Conservation (phyloP, 768 basidiomycete species). For the Kwoniella sp. region DNA sequence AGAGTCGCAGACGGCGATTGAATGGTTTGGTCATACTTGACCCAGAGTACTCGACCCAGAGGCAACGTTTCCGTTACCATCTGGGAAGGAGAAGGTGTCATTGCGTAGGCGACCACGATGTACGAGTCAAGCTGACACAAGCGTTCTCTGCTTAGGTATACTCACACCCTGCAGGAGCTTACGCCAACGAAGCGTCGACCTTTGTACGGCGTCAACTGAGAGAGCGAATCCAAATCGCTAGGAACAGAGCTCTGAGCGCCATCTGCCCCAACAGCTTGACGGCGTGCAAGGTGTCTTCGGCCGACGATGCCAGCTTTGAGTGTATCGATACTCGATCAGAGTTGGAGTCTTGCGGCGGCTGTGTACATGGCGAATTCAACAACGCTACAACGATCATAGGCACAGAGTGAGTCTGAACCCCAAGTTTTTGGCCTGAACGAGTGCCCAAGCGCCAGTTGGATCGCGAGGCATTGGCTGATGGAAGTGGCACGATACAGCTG, state of each 20-base stretch:
- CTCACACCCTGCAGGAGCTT: background rate
- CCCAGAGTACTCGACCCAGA: no score
- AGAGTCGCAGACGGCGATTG: no score
- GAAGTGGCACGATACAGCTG: background rate
- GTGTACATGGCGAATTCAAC: slow-evolving; percentile 10
- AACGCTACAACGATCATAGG: slow-evolving; percentile 1
- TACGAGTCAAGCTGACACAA: no score
- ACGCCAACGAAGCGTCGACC: background rate
- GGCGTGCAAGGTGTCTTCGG: background rate
- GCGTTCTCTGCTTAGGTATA: no score
- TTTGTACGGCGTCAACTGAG: background rate
- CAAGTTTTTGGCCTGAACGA: no score
- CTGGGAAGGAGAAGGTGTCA: no score
- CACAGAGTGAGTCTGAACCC: slow-evolving; percentile 3
- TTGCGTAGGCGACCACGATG: no score
- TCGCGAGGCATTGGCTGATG: no score
- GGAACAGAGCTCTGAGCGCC: background rate
- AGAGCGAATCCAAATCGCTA: background rate
- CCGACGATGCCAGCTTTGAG: background rate
- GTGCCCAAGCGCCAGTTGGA: no score
- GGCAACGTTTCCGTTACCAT: no score
- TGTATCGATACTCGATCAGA: background rate
- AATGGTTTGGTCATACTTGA: no score
- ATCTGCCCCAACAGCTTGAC: background rate
- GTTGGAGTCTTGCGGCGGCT: slow-evolving; percentile 16